Evolutionary conservation across 768 basidiomycete genomes (phyloP).

Genomic region (Boletus eberwhitei): DNA sequence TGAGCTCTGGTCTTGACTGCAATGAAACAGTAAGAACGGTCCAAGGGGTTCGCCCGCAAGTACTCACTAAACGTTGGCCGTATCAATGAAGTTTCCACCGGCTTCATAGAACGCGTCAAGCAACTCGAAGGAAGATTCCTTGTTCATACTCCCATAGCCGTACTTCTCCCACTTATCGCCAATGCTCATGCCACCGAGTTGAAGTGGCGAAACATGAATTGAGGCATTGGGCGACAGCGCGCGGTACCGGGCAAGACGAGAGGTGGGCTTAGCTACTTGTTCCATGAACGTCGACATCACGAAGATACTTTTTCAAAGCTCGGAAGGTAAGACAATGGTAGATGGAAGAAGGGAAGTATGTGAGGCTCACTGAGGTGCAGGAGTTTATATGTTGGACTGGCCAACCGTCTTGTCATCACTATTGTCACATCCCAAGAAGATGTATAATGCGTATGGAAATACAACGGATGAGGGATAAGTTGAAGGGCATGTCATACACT

Average conservation of each 20-base stretch:
- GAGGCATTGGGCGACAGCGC: slow-evolving; percentile 36
- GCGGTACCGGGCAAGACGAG: slow-evolving; percentile 33
- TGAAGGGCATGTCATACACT: too few relatives aligned
- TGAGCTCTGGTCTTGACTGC: slow-evolving; percentile 52
- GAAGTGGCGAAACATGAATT: slow-evolving; percentile 41
- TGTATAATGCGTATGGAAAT: too few relatives aligned
- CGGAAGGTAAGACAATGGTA: not conserved
- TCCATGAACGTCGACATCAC: slow-evolving; percentile 2
- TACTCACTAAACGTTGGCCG: slow-evolving; percentile 43
- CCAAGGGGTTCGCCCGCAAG: too few relatives aligned
- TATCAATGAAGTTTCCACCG: slow-evolving; percentile 50
- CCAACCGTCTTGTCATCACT: not conserved
- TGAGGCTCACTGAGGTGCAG: not conserved
- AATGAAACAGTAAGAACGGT: too few relatives aligned
- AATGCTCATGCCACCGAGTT: slow-evolving; percentile 43
- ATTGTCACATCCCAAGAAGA: not conserved
- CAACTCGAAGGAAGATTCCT: slow-evolving; percentile 42
- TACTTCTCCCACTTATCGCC: slow-evolving; percentile 36
- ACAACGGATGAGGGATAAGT: too few relatives aligned
- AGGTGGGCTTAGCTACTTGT: slow-evolving; percentile 26
- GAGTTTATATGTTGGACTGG: not conserved
- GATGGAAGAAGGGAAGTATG: too few relatives aligned
- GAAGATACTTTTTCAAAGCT: not conserved
- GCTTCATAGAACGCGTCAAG: slow-evolving; percentile 43
- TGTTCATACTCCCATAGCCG: slow-evolving; percentile 39